Base-by-base conservation (phyloP, 1,139 yeast genomes). In the Candida sanyaensis region DNA sequence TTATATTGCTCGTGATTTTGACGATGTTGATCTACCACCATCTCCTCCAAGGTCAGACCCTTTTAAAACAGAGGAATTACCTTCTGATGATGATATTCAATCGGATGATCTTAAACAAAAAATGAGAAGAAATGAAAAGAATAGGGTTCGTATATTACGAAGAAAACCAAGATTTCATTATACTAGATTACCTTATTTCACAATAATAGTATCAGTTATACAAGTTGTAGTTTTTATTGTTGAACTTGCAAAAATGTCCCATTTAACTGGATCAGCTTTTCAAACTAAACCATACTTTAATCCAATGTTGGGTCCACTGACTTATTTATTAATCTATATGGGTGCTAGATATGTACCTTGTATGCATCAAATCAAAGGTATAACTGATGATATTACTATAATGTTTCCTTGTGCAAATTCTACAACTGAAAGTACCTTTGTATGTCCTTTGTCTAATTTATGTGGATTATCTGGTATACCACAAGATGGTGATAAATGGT, bases 301-400 rank as follows among this genome's bases (percentile, higher is more conserved):
- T 60, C 92, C 92, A 8, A 86, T 86, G 92, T 65, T 86, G 42
- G 93, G 93, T 0, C 93, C 93, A n/a, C 84, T 90, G 2, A 69
- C 85, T 0, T 84, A 84, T 57, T 68, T 85, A 7, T 72, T 83
- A 59, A 83, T 86, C 49, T 79, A 83, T 56, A 79, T 84, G 80
- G 92, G 92, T 1, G 86, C 91, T 2, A 65, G 92, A 39, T 86
- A 84, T 61, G 77, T 81, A 0, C 90, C 91, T 0, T 86, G 93
- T 61, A 86, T 86, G 89, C 81, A 80, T 49, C 62, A 67, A 37
- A 71, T 85, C 28, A 59, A 63, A 26, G 77, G 73, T 4, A 63
- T 84, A 45, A 84, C 90, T 6, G 73, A 81, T 53, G 77, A 73
- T 50, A 57, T 75, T 2, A 51, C 70, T 1, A 63, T 82, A 33